Percentiles rank a stretch among this genome's conserved stretches.
phyloP scores from a whole-genome alignment of 371 early-diverging fungal genomes.

The Sporodiniella umbellata region DNA sequence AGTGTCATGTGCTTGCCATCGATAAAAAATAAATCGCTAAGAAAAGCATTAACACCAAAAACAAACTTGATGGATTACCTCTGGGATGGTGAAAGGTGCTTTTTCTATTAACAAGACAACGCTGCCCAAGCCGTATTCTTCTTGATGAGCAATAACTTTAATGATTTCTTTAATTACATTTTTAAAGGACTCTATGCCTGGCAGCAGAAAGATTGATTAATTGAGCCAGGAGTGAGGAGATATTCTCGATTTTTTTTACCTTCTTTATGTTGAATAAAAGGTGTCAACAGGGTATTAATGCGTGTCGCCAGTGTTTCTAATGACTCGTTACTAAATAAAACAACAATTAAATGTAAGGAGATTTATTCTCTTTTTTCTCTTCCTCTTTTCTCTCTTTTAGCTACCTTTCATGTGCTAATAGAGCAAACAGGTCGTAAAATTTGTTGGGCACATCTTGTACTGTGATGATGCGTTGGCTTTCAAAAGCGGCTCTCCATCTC shows the following conservation, averaged over 20 bases:
- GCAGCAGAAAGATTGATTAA: background rate
- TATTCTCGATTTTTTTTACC: background rate
- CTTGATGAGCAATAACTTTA: constrained; percentile 14
- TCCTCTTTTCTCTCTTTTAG: background rate
- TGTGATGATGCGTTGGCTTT: background rate
- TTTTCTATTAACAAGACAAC: constrained; percentile 6
- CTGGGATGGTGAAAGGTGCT: constrained; percentile 8
- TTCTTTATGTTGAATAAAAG: constrained; percentile 7
- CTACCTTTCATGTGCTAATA: constrained; percentile 21
- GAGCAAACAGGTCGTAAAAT: constrained; percentile 11
- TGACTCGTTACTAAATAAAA: constrained; percentile 9
- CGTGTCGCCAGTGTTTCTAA: constrained; percentile 5
- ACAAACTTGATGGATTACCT: background rate
- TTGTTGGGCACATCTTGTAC: constrained; percentile 14
- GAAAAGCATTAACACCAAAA: background rate
- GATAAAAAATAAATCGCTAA: constrained; percentile 44
- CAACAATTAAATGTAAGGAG: background rate
- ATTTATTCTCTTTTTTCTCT: background rate
- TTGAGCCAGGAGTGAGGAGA: background rate
- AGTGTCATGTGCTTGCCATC: constrained; percentile 60
- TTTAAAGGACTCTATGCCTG: constrained; percentile 21
- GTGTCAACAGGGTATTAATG: constrained; percentile 12
- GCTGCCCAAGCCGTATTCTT: constrained; percentile 16
- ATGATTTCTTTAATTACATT: constrained; percentile 26
- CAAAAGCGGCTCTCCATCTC: constrained; percentile 12